Evolutionary conservation across 768 basidiomycete genomes (phyloP).

Genomic region (Sistotremastrum suecicum): DNA sequence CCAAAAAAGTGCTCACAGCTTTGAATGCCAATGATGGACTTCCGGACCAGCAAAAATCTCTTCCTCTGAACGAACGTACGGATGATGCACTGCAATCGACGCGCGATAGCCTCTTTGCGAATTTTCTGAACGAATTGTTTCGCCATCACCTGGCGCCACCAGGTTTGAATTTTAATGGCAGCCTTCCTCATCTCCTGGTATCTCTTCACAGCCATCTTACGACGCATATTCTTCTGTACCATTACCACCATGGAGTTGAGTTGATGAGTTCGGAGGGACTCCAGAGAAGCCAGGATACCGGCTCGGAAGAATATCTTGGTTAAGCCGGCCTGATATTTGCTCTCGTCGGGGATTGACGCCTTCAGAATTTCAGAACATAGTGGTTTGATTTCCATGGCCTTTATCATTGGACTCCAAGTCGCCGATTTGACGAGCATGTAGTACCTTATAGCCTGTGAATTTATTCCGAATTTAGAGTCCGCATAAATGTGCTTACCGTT

Average conservation of each 20-base stretch:
- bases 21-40: conserved; percentile 61
- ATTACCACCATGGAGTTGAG: conserved; percentile 87
- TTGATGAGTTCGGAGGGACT: conserved; percentile 76
- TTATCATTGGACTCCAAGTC: conserved; percentile 78
- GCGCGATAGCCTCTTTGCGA: conserved; percentile 60
- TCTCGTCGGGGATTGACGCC: conserved; percentile 78
- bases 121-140: conserved; percentile 54
- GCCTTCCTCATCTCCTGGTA: conserved; percentile 59
- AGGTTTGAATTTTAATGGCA: conserved; percentile 80
- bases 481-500: conserved; percentile 46
- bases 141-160: conserved; percentile 87
- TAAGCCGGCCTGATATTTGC: conserved; percentile 93
- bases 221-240: conserved; percentile 93
- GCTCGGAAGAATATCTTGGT: conserved; percentile 99
- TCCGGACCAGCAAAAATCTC: conserved; percentile 46
- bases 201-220: conserved; percentile 68
- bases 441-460: conserved; percentile 41
- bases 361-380: conserved; percentile 79
- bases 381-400: conserved; percentile 59
- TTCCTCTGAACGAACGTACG: conserved; percentile 65
- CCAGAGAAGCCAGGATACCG: conserved; percentile 94
- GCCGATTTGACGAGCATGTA: conserved; percentile 90
- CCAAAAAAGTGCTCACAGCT: conserved; percentile 46
- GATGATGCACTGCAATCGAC: conserved; percentile 57
- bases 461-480: background rate